Evolutionary conservation across 805 yeast species (phyloP), one percentile per base, ranked within the genome.

Genomic region (Torulaspora maleeae): DNA sequence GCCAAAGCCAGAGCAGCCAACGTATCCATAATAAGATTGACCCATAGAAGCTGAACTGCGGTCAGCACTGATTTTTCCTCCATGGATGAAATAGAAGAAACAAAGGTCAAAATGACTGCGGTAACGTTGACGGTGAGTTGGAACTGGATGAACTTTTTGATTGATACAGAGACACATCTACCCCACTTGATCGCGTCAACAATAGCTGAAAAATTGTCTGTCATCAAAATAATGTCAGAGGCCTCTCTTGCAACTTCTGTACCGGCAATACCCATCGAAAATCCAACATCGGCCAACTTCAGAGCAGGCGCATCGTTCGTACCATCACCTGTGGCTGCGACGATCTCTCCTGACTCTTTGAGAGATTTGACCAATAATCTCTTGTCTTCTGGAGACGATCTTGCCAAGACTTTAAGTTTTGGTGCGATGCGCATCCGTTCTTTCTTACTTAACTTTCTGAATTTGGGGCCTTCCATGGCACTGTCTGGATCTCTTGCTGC

Each of bases 201-300:
- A 66, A 93, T 93, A 35, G 95, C 90, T 4, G 87, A 74, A 62
- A 93, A 93, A 70, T 93, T 95, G 69, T 93, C 96, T 37, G 91
- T 90, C 93, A 87, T 87, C 52, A 87, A 75, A 54, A 87, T 86
- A 55, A 87, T 87, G 68, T 87, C 95, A 8, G 91, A 86, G 6
- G 99, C 99, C 64, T 93, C 99, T 66, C 96, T 80, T 8, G 99
- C 99, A 50, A 93, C 98, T 68, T 93, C 99, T 2, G 99, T 93
- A 53, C 99, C 99, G 7, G 95, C 77, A 49, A 90, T 87, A 54
- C 99, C 99, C 99, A 93, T 93, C 2, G 98, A 86, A 62, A 93
- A 91, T 1, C 99, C 99, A 47, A 93, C 95, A 69, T 93, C 98
- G 0, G 99, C 99, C 48, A 90, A 74, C 61, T 91, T 88, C 60